Base-by-base conservation (phyloP, 75 land plant species). In the Gnetum montanum region DNA sequence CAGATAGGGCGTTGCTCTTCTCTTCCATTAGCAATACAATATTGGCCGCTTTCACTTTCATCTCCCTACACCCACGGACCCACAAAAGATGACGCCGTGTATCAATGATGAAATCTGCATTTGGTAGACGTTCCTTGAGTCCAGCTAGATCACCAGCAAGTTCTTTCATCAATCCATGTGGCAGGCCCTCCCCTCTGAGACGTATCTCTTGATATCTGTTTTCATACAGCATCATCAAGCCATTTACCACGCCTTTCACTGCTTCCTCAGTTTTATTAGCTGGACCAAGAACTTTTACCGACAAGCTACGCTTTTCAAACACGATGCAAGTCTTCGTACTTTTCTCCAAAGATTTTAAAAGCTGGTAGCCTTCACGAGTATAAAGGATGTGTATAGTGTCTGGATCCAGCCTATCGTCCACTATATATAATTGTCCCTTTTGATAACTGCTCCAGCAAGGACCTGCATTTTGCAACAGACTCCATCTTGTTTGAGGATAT, bases 141-240 rank as follows among this genome's bases (percentile, higher is more conserved):
- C 76, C 81, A 25, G 45, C 43, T n/a, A 88, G 77, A 34, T 88
- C 84, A 0, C 80, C 73, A 1, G 84, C 88, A 31, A 84, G 63
- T 69, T 67, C 72, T 30, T 80, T 85, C 88, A 88, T 71, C 44
- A 84, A 26, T 24, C 74, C 70, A 33, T 63, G 58, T 24, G 84
- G 88, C 18, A 73, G 38, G n/a, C 35, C 35, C 18, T 46, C 40
- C 16, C 79, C 79, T n/a, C 84, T 70, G 2, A 88, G 81, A 20
- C 29, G 68, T 34, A 88, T 72, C 28, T 80, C 76, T 18, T 66
- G 65, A 30, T 59, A 59, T 58, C 62, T 83, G 48, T 62, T 77
- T 29, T 77, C 88, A 45, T 74, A 66, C 12, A 77, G 63, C 22
- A 35, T 4, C 46, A 69, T 43, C 31, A 88, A 62, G 47, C 64